phyloP scores from a whole-genome alignment of 306 rosid species.

The Vicia villosa region DNA sequence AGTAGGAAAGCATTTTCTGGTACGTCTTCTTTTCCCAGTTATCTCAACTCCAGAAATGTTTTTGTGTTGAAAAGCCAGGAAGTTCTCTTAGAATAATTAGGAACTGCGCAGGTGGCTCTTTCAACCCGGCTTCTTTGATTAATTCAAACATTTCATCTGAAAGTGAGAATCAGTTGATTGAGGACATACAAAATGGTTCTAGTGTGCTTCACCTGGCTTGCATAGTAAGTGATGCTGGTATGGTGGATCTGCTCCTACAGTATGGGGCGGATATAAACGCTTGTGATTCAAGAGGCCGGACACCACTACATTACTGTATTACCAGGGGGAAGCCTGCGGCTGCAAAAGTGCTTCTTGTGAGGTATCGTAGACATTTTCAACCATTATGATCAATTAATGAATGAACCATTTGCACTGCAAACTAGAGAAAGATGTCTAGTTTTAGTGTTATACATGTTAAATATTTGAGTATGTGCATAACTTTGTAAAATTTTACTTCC shows the following conservation, averaged over 20 bases:
- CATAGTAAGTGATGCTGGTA: constrained; percentile 62
- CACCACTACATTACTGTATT: constrained; percentile 71
- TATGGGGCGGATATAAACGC: constrained; percentile 70
- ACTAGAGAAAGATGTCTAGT: constrained; percentile 19
- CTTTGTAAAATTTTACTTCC: constrained; percentile 2
- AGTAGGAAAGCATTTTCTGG: constrained; percentile 47
- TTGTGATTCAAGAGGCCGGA: constrained; percentile 57
- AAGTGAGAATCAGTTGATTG: constrained; percentile 43
- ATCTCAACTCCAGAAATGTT: constrained; percentile 27
- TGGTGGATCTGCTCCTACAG: constrained; percentile 83
- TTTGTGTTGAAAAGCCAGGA: constrained; percentile 30
- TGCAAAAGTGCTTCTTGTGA: constrained; percentile 60
- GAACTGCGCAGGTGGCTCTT: constrained; percentile 45
- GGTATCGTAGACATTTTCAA: constrained; percentile 44
- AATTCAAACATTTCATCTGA: constrained; percentile 34
- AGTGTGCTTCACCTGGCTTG: constrained; percentile 79
- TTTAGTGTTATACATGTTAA: constrained; percentile 2
- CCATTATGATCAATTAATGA: constrained; percentile 17
- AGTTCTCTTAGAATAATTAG: constrained; percentile 19
- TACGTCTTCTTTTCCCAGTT: constrained; percentile 37
- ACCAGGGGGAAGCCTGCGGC: constrained; percentile 46
- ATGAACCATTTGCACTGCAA: constrained; percentile 26
- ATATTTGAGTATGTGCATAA: neutral
- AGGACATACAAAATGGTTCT: constrained; percentile 49
- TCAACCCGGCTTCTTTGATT: constrained; percentile 48